These are phyloP conservation scores for Diaporthe destruens DNA, from an alignment of 2,329 filamentous ascomycete genomes.

Conservation along the genomic window DNA sequence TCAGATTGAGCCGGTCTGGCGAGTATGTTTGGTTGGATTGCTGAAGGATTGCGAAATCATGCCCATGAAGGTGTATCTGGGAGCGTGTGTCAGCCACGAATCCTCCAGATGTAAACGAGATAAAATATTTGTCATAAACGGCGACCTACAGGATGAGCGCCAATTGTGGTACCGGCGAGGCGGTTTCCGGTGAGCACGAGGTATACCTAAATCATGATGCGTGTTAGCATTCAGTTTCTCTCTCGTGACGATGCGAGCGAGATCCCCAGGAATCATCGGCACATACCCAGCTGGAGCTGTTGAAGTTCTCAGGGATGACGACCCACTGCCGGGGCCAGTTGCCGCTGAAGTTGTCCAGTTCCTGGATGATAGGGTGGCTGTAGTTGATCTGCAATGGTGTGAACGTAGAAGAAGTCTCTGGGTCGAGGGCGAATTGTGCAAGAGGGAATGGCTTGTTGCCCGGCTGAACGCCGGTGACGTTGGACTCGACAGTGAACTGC, in stretches of 20 bases:
- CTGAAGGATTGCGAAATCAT: slow-evolving; percentile 60
- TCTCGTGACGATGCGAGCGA: neutral
- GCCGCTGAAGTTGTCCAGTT: slow-evolving; percentile 37
- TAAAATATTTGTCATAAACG: neutral
- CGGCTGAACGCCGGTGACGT: slow-evolving; percentile 17
- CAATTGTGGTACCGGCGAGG: neutral
- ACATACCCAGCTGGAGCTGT: slow-evolving; percentile 41
- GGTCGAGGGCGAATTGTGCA: slow-evolving; percentile 44
- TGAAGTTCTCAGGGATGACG: slow-evolving; percentile 43
- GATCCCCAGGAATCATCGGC: neutral
- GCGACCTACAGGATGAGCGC: slow-evolving; percentile 23
- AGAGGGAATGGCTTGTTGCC: neutral
- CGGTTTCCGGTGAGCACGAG: slow-evolving; percentile 9
- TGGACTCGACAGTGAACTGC: neutral
- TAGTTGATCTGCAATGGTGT: slow-evolving; percentile 56
- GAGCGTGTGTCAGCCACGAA: neutral
- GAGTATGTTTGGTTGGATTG: slow-evolving; percentile 44
- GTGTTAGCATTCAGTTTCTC: neutral
- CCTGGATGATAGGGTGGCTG: slow-evolving; percentile 56
- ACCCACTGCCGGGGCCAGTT: slow-evolving; percentile 42
- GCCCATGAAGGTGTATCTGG: slow-evolving; percentile 62
- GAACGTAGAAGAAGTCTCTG: slow-evolving; percentile 47
- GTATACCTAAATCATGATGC: neutral
- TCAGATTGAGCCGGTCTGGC: slow-evolving; percentile 40
- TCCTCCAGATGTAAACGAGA: neutral